Percentiles rank a stretch among this genome's conserved stretches.
Conservation (phyloP, 2,329 filamentous ascomycete genomes). For the Cladophialophora chaetospira region DNA sequence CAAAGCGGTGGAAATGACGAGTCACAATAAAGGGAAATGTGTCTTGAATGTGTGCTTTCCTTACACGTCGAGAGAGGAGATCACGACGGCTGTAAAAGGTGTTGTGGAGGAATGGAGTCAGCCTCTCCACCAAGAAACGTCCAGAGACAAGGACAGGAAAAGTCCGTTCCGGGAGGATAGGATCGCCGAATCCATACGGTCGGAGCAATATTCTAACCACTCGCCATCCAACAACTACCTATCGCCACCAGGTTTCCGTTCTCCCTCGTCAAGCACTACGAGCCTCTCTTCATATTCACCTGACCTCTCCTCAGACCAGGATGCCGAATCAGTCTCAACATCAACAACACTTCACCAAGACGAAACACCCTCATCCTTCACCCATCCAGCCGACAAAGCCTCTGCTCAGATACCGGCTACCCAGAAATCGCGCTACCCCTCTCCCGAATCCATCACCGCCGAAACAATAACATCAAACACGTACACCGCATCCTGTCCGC, state of each 20-base stretch:
- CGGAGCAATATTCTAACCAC: conserved; percentile 58
- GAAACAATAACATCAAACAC: conserved; percentile 82
- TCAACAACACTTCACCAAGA: conserved; percentile 22
- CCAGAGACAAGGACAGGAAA: conserved; percentile 47
- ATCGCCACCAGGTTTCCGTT: conserved; percentile 39
- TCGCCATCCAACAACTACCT: conserved; percentile 37
- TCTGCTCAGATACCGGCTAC: no score
- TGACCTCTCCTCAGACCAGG: conserved; percentile 19
- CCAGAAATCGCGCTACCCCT: conserved; percentile 55
- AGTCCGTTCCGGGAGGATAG: conserved; percentile 83
- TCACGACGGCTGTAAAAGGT: conserved; percentile 82
- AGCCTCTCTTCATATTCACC: conserved; percentile 30
- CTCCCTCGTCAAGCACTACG: conserved; percentile 31
- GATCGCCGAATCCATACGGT: conserved; percentile 82
- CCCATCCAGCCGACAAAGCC: background rate
- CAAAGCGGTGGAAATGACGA: conserved; percentile 81
- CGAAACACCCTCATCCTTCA: conserved; percentile 3
- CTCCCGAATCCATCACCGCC: conserved; percentile 83
- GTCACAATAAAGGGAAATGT: conserved; percentile 71
- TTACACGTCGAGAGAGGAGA: conserved; percentile 94
- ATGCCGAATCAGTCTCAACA: conserved; percentile 24
- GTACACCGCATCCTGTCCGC: conserved; percentile 82
- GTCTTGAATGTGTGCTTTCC: conserved; percentile 95
- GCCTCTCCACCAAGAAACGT: conserved; percentile 59
- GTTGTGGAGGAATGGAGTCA: conserved; percentile 86